A percentile compares a stretch with the other conserved stretches of the same genome.
phyloP scores from a whole-genome alignment of 2,329 filamentous ascomycete species.

The Penicillium sp. region DNA sequence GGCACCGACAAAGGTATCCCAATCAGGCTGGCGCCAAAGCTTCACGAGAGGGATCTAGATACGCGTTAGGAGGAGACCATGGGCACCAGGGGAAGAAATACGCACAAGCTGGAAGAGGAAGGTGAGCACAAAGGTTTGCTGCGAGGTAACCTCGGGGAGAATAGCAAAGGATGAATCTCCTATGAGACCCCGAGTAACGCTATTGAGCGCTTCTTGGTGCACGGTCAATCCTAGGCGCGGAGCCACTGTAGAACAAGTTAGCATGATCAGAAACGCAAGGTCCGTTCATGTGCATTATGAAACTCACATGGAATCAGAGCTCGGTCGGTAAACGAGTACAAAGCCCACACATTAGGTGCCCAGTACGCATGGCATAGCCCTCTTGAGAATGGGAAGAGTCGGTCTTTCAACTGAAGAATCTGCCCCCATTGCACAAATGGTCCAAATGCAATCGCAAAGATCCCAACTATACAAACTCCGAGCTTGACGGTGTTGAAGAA shows the following conservation, averaged over 20 bases:
- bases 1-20: conserved; percentile 85
- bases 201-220: conserved; percentile 72
- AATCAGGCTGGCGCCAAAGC: conserved; percentile 71
- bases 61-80: background rate
- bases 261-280: conserved; percentile 10
- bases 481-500: conserved; percentile 82
- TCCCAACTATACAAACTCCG: conserved; percentile 65
- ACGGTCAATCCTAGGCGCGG: conserved; percentile 75
- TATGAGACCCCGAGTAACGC: conserved; percentile 88
- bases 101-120: conserved; percentile 72
- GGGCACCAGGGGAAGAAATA: background rate
- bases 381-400: conserved; percentile 90
- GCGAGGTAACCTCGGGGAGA: conserved; percentile 79
- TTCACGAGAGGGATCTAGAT: conserved; percentile 66
- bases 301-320: conserved; percentile 73
- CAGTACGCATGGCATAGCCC: conserved; percentile 97
- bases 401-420: conserved; percentile 75
- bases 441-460: conserved; percentile 81
- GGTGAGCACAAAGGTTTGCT: conserved; percentile 78
- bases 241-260: conserved; percentile 61
- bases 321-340: conserved; percentile 90
- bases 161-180: conserved; percentile 94
- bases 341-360: conserved; percentile 95
- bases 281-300: background rate
- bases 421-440: conserved; percentile 82